Conservation (phyloP, 768 basidiomycete genomes). For the Lactifluus hygrophoroides region DNA sequence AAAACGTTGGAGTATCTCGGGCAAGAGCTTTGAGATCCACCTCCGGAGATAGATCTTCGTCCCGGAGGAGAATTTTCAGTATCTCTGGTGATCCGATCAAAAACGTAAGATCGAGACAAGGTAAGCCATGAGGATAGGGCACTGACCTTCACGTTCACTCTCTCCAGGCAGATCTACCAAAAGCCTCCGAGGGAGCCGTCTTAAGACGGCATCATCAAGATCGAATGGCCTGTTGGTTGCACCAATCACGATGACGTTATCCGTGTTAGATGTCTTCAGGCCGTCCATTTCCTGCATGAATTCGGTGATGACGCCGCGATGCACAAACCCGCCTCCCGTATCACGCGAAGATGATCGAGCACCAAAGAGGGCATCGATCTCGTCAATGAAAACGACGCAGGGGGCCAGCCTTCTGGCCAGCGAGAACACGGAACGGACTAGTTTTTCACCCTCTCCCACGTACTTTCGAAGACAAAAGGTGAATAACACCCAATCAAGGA, state of each 20-base stretch:
- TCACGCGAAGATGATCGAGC: slow-evolving; percentile 72
- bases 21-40: slow-evolving; percentile 54
- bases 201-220: slow-evolving; percentile 84
- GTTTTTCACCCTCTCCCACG: slow-evolving; percentile 84
- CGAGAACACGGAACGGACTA: slow-evolving; percentile 82
- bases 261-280: slow-evolving; percentile 67
- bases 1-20: slow-evolving; percentile 74
- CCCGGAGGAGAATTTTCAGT: slow-evolving; percentile 76
- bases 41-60: slow-evolving; percentile 61
- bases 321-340: slow-evolving; percentile 72
- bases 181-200: slow-evolving; percentile 78
- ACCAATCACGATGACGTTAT: slow-evolving; percentile 84
- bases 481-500: neutral
- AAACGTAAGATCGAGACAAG: neutral
- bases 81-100: slow-evolving; percentile 48
- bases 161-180: slow-evolving; percentile 85
- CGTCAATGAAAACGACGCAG: slow-evolving; percentile 91
- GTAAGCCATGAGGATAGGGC: neutral
- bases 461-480: slow-evolving; percentile 39
- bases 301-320: slow-evolving; percentile 82
- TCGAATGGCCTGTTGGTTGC: slow-evolving; percentile 92
- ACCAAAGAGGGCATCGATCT: slow-evolving; percentile 89
- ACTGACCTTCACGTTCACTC: slow-evolving; percentile 73
- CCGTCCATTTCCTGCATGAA: slow-evolving; percentile 99
- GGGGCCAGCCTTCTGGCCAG: slow-evolving; percentile 80